Conservation (phyloP, 306 rosid species). For the Potentilla sterilis region DNA sequence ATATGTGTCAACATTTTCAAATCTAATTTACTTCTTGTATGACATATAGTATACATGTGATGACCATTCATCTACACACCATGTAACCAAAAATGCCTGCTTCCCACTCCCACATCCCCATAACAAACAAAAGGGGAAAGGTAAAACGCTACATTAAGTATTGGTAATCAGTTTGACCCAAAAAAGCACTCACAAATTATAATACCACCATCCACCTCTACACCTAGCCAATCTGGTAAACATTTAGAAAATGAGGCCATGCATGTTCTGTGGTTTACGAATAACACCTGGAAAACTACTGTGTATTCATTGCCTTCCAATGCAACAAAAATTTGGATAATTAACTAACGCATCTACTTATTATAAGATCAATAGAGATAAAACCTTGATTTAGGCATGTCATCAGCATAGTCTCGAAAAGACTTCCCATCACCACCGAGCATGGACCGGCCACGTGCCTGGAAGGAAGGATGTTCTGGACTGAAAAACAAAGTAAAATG, state of each 20-base stretch:
- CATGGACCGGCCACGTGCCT: conserved; percentile 87
- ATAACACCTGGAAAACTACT: neutral
- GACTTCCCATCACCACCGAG: conserved; percentile 89
- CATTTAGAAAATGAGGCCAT: neutral
- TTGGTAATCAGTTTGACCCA: neutral
- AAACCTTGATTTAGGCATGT: conserved; percentile 85
- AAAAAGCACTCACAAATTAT: neutral
- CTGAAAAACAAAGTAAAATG: conserved; percentile 53
- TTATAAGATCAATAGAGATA: conserved; percentile 28
- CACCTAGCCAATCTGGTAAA: neutral
- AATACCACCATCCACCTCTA: neutral
- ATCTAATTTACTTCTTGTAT: neutral
- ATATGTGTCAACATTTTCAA: neutral
- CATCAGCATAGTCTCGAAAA: conserved; percentile 83
- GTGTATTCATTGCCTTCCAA: neutral
- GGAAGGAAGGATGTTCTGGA: conserved; percentile 95
- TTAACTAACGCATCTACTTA: neutral
- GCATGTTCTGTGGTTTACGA: neutral
- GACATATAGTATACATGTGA: neutral
- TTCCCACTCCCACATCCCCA: neutral
- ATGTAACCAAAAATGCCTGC: neutral
- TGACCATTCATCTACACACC: neutral
- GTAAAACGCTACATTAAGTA: neutral
- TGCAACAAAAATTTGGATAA: neutral
- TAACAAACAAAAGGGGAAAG: neutral